Conservation (phyloP, 1,284 basidiomycete species). For the Rhodotorula sp. region DNA sequence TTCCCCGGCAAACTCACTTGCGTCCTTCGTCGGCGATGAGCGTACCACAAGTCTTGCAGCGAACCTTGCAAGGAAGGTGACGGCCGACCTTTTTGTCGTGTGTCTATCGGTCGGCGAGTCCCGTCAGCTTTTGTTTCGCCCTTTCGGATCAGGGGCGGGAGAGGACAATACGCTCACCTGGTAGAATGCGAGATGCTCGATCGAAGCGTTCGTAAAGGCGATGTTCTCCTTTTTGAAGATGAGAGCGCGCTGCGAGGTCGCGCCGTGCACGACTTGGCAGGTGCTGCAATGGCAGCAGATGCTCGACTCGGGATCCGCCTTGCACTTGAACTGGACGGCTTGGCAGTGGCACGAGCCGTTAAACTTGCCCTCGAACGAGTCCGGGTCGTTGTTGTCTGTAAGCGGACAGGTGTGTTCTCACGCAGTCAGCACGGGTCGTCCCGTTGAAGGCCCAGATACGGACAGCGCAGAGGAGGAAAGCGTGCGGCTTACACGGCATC, state of each 20-base stretch:
- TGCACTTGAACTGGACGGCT: slow-evolving; percentile 19
- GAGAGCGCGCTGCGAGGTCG: slow-evolving; percentile 22
- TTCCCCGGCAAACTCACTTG: slow-evolving; percentile 7
- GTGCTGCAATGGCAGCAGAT: slow-evolving; percentile 18
- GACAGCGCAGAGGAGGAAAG: too few species aligned
- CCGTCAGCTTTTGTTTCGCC: too few species aligned
- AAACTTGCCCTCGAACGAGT: slow-evolving; percentile 17
- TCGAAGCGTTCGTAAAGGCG: slow-evolving; percentile 8
- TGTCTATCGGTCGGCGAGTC: background rate
- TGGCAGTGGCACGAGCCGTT: slow-evolving; percentile 22
- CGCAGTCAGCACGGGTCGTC: too few species aligned
- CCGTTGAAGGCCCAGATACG: too few species aligned
- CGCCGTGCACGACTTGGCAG: slow-evolving; percentile 19
- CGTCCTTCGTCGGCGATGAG: slow-evolving; percentile 22
- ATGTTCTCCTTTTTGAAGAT: slow-evolving; percentile 33
- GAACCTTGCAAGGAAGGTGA: slow-evolving; percentile 26
- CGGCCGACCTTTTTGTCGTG: slow-evolving; percentile 25
- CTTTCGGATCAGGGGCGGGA: too few species aligned
- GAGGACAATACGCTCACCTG: background rate
- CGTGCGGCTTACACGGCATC: background rate
- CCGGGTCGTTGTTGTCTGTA: slow-evolving; percentile 13
- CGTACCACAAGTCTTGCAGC: slow-evolving; percentile 26
- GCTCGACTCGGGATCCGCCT: slow-evolving; percentile 20
- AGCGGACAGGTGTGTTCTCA: background rate
- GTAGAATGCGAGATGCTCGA: slow-evolving; percentile 25